Evolutionary conservation across 768 basidiomycete genomes (phyloP).

Genomic region (Mycena pura): DNA sequence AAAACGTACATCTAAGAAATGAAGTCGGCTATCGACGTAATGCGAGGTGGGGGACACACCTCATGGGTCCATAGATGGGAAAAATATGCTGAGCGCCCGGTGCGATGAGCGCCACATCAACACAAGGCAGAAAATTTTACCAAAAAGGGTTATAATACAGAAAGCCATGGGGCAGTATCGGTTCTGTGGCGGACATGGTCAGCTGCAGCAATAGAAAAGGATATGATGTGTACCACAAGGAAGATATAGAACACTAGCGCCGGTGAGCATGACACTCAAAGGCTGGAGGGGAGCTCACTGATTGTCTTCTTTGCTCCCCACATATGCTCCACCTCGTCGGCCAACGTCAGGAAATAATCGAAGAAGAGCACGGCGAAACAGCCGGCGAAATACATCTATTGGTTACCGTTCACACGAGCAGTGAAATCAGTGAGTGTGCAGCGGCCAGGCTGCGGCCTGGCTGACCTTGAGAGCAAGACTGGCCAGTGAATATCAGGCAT

Average conservation of each 20-base stretch:
- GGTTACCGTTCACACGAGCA: too few relatives aligned
- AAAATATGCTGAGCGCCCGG: slow-evolving; percentile 29
- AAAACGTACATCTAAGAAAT: slow-evolving; percentile 21
- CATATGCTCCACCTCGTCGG: slow-evolving; percentile 30
- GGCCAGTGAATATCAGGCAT: background rate
- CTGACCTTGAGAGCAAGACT: slow-evolving; percentile 22
- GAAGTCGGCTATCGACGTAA: background rate
- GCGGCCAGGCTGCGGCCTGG: too few relatives aligned
- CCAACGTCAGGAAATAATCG: slow-evolving; percentile 32
- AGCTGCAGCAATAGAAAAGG: background rate
- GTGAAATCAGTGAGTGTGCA: too few relatives aligned
- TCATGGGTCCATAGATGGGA: slow-evolving; percentile 33
- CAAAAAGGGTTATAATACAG: slow-evolving; percentile 35
- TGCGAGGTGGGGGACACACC: slow-evolving; percentile 6
- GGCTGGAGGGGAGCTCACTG: slow-evolving; percentile 17
- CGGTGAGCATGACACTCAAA: background rate
- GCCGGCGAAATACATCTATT: slow-evolving; percentile 31
- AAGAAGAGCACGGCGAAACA: slow-evolving; percentile 31
- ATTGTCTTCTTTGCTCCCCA: slow-evolving; percentile 28
- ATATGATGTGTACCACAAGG: slow-evolving; percentile 14
- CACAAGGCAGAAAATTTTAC: slow-evolving; percentile 13
- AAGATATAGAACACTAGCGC: slow-evolving; percentile 25
- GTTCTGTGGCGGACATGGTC: slow-evolving; percentile 16
- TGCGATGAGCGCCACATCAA: background rate
- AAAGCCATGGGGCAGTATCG: slow-evolving; percentile 36